phyloP scores from a whole-genome alignment of 192 early-diverging fungal genomes.

The Martensiomyces pterosporus region DNA sequence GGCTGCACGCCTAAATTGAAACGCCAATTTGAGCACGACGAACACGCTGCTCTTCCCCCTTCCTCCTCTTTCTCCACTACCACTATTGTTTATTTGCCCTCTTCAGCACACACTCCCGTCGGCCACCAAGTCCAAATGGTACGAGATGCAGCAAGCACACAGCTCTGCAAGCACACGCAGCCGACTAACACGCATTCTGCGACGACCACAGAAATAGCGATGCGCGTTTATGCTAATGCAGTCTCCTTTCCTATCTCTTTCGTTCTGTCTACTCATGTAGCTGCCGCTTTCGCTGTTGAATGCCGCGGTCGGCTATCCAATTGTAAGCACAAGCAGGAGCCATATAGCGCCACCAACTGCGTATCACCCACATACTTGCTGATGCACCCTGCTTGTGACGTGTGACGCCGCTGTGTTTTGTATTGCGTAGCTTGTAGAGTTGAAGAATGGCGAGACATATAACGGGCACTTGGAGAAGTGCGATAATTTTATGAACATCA shows the following conservation, averaged over 20 bases:
- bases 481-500: conserved; percentile 98
- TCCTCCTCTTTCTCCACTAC: too few species aligned
- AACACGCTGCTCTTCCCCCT: too few species aligned
- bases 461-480: conserved; percentile 96
- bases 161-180: too few species aligned
- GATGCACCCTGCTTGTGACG: too few species aligned
- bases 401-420: neutral
- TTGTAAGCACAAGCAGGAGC: conserved; percentile 46
- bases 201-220: too few species aligned
- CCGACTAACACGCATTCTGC: too few species aligned
- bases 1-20: too few species aligned
- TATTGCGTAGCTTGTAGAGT: conserved; percentile 72
- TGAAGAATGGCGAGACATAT: conserved; percentile 97
- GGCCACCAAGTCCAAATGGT: conserved; percentile 13
- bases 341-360: too few species aligned
- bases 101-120: too few species aligned
- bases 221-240: neutral
- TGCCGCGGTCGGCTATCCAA: conserved; percentile 81
- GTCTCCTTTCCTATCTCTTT: neutral
- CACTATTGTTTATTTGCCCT: neutral
- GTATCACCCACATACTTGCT: too few species aligned
- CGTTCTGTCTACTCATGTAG: conserved; percentile 43
- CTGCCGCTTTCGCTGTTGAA: conserved; percentile 89
- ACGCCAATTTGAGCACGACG: too few species aligned
- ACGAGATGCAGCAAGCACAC: neutral